phyloP scores from a whole-genome alignment of 2,329 filamentous ascomycete species.

The Aspergillus fumigatus region DNA sequence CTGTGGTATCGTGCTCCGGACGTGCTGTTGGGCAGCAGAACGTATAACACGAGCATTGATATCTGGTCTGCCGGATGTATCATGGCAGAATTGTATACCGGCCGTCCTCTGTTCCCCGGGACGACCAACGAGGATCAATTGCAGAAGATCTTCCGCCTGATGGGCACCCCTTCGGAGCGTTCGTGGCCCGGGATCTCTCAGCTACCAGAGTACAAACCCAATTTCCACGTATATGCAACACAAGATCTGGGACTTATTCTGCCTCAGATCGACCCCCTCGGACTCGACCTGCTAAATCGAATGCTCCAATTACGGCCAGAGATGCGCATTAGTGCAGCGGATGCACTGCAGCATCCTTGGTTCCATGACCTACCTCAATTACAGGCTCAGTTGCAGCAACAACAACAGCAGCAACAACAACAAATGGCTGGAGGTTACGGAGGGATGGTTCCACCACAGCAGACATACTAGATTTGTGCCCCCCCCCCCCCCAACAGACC shows the following conservation, averaged over 20 bases:
- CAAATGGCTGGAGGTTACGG: conserved; percentile 37
- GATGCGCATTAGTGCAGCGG: conserved; percentile 79
- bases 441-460: conserved; percentile 35
- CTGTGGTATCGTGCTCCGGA: conserved; percentile 97
- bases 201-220: conserved; percentile 96
- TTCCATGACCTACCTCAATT: conserved; percentile 64
- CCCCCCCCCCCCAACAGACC: background rate
- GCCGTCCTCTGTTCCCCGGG: conserved; percentile 88
- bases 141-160: conserved; percentile 93
- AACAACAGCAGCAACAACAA: conserved; percentile 33
- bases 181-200: conserved; percentile 94
- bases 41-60: conserved; percentile 99
- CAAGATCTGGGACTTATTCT: conserved; percentile 84
- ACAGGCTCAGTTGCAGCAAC: conserved; percentile 47
- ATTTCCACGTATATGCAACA: conserved; percentile 89
- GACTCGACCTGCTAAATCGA: conserved; percentile 78
- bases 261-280: conserved; percentile 81
- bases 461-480: conserved; percentile 25
- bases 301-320: conserved; percentile 94
- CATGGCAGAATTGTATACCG: conserved; percentile 99
- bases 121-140: conserved; percentile 98
- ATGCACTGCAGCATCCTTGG: conserved; percentile 88
- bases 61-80: conserved; percentile 99
- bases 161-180: conserved; percentile 94
- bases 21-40: conserved; percentile 85